Evolutionary conservation across 2,329 filamentous ascomycete species (phyloP).

Genomic region (Stachybotrys chlorohalonatus): DNA sequence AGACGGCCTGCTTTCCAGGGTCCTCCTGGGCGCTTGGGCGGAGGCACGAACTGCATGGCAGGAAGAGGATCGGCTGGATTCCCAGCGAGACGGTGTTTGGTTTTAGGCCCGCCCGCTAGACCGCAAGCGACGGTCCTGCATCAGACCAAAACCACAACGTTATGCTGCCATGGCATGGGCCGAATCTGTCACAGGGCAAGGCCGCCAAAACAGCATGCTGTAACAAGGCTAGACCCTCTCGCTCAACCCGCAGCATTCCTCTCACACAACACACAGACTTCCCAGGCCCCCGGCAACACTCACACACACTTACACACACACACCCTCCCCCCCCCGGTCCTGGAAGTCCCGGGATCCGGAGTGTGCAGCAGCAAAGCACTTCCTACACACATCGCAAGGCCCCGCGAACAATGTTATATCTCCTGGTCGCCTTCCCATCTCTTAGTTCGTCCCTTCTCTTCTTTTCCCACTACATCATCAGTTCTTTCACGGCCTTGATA

Average conservation of each 20-base stretch:
- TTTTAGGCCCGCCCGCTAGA: background rate
- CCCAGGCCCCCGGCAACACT: background rate
- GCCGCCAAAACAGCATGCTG: conserved; percentile 7
- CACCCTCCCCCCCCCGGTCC: conserved; percentile 1
- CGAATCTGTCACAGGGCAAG: conserved; percentile 8
- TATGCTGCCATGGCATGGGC: conserved; percentile 8
- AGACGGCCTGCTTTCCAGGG: too few relatives aligned
- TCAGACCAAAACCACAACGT: conserved; percentile 11
- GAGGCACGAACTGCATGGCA: too few relatives aligned
- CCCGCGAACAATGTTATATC: background rate
- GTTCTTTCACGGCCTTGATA: conserved; percentile 4
- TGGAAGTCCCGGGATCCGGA: conserved; percentile 3
- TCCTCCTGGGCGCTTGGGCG: too few relatives aligned
- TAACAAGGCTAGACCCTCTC: conserved; percentile 17
- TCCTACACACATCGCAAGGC: background rate
- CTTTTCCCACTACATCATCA: conserved; percentile 4
- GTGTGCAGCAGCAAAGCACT: background rate
- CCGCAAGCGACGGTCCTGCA: background rate
- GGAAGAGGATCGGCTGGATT: background rate
- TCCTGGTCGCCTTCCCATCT: conserved; percentile 1
- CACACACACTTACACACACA: background rate
- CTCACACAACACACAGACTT: background rate
- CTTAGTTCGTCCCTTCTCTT: conserved; percentile 12
- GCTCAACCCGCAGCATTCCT: background rate
- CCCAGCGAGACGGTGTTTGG: background rate